phyloP scores from a whole-genome alignment of 1,139 yeast genomes.

The Sugiyamaella neomexicana region DNA sequence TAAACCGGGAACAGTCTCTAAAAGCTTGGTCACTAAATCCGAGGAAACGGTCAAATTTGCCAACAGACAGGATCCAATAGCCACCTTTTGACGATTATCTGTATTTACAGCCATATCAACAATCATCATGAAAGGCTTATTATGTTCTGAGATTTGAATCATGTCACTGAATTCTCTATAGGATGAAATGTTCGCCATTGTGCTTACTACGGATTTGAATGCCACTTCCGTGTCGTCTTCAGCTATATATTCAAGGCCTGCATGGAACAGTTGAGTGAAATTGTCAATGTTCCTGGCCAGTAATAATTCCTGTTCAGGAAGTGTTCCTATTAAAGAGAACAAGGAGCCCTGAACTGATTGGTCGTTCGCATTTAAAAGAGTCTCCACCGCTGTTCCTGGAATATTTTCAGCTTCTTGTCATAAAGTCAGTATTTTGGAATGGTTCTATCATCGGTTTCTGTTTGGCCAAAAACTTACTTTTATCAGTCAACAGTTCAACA shows the following conservation, averaged over 20 bases:
- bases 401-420: slow-evolving; percentile 3
- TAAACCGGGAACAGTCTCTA: slow-evolving; percentile 21
- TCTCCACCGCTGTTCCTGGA: neutral
- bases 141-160: neutral
- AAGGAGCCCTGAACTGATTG: neutral
- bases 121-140: slow-evolving; percentile 11
- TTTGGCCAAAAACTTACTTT: slow-evolving; percentile 9
- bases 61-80: slow-evolving; percentile 29
- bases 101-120: slow-evolving; percentile 3
- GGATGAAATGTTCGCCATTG: slow-evolving; percentile 22
- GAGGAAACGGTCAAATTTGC: slow-evolving; percentile 29
- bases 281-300: slow-evolving; percentile 1
- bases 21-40: slow-evolving; percentile 21
- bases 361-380: neutral
- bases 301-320: neutral
- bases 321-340: neutral
- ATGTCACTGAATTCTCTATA: slow-evolving; percentile 19
- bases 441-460: neutral
- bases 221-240: neutral
- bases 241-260: neutral
- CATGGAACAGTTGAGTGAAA: neutral
- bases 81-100: slow-evolving; percentile 15
- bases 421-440: neutral
- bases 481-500: slow-evolving; percentile 14
- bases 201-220: slow-evolving; percentile 7